Base-by-base conservation (phyloP, 2,329 filamentous ascomycete genomes). In the Aspergillus sp. region DNA sequence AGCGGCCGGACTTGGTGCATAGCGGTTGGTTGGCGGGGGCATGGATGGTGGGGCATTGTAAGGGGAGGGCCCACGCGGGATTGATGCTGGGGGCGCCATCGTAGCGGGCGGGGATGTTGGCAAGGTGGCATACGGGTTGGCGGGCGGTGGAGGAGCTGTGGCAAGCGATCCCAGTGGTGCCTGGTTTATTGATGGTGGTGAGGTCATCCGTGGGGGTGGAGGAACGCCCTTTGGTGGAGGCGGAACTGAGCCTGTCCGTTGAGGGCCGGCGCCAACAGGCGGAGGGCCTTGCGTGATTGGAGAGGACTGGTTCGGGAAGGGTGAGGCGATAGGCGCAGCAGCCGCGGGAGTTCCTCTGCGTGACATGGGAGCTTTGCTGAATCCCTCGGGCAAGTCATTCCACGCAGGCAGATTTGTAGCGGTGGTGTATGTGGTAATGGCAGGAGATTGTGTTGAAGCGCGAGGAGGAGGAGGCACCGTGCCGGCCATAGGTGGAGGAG, bases 331-430 rank as follows among this genome's bases (percentile, higher is more conserved):
- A 3, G 90, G 82, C 55, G 87, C 85, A 34, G 73, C 72, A 22
- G 87, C 81, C 59, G 84, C 87, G 2, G 93, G 92, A 1, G 94
- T 97, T 50, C 84, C 84, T 73, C 89, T 87, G 67, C 93, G 88
- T 23, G 89, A 85, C 15, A 86, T 85, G n/a, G 90, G 84, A 58
- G 85, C 81, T 80, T 94, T 92, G 50, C 87, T 84, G 50, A 98
- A 88, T 59, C 80, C 91, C 71, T 97, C 85, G 1, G 95, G 95
- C 55, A 96, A 90, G 76, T 99, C 95, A 69, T 99, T 99, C 95
- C 95, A 99, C 69, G 91, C 90, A 30, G 89, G 87, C 65, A 89
- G 89, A 66, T 90, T 89, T 72, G 88, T 89, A 60, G 86, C 82
- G 71, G 87, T 88, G 34, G 77, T 77, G 60, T 79, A 79, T 9